Evolutionary conservation across 2,329 filamentous ascomycete species (phyloP).

Genomic region (Aspergillus candidus): DNA sequence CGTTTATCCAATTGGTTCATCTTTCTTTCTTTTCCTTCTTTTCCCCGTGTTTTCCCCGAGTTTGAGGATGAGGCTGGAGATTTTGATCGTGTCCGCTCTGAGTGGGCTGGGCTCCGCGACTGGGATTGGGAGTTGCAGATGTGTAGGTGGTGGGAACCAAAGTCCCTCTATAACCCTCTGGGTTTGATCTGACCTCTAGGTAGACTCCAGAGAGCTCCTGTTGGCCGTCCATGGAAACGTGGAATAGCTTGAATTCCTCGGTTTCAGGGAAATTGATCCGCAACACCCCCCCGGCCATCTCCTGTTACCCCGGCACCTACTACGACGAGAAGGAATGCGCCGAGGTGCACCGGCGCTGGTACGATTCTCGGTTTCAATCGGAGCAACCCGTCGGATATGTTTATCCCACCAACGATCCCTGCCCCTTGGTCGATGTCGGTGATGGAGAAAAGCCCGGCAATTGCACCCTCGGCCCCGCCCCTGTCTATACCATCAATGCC

Average conservation of each 20-base stretch:
- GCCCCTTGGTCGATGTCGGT: constrained; percentile 20
- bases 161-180: too few relatives aligned
- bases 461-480: constrained; percentile 22
- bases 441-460: constrained; percentile 13
- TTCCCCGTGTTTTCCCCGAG: too few relatives aligned
- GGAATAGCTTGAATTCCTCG: constrained; percentile 28
- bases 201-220: constrained; percentile 22
- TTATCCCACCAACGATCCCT: constrained; percentile 23
- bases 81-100: not conserved
- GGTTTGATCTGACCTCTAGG: not conserved
- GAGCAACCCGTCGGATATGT: constrained; percentile 21
- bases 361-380: constrained; percentile 22
- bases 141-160: constrained; percentile 2
- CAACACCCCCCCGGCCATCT: constrained; percentile 26
- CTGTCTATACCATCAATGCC: constrained; percentile 12
- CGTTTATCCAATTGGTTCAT: too few relatives aligned
- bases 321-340: constrained; percentile 20
- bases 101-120: not conserved
- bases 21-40: too few relatives aligned
- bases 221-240: constrained; percentile 27
- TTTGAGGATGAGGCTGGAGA: not conserved
- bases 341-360: constrained; percentile 19
- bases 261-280: constrained; percentile 29
- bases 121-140: constrained; percentile 5
- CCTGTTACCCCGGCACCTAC: constrained; percentile 30